Conservation (phyloP, 257 asterid genomes). For the Salvia miltiorrhiza region DNA sequence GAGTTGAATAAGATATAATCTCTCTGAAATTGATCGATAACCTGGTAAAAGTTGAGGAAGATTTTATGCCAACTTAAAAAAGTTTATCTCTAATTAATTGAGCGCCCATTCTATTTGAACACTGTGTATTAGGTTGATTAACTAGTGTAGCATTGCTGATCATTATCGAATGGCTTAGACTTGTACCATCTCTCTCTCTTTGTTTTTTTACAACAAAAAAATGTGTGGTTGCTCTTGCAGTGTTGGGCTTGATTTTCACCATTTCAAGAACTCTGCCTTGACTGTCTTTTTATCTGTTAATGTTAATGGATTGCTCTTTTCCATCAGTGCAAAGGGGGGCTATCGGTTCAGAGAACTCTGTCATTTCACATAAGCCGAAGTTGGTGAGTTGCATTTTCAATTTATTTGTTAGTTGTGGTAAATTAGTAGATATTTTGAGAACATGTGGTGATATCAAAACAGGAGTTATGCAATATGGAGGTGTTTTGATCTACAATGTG, state of each 20-base stretch:
- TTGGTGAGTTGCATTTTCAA: constrained; percentile 28
- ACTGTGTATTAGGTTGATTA: too few species aligned
- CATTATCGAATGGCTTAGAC: neutral
- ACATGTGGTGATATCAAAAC: neutral
- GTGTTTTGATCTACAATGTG: constrained; percentile 51
- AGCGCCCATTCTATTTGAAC: too few species aligned
- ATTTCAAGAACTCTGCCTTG: neutral
- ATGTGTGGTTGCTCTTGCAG: neutral
- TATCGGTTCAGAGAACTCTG: constrained; percentile 34
- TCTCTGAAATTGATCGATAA: neutral
- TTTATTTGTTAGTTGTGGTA: neutral
- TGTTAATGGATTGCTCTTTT: constrained; percentile 18
- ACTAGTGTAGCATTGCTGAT: neutral
- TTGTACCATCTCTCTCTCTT: neutral
- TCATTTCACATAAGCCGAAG: constrained; percentile 52
- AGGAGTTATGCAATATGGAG: constrained; percentile 70
- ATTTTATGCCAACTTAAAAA: too few species aligned
- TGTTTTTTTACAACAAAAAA: neutral
- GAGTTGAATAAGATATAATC: too few species aligned
- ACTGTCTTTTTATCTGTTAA: neutral
- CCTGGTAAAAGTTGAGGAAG: too few species aligned
- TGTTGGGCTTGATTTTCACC: neutral
- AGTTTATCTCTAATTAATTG: too few species aligned
- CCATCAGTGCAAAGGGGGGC: constrained; percentile 58
- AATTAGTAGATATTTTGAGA: neutral